Percentiles rank a stretch among this genome's conserved stretches.
phyloP scores from a whole-genome alignment of 192 early-diverging fungal species.

The Thamnidium elegans region DNA sequence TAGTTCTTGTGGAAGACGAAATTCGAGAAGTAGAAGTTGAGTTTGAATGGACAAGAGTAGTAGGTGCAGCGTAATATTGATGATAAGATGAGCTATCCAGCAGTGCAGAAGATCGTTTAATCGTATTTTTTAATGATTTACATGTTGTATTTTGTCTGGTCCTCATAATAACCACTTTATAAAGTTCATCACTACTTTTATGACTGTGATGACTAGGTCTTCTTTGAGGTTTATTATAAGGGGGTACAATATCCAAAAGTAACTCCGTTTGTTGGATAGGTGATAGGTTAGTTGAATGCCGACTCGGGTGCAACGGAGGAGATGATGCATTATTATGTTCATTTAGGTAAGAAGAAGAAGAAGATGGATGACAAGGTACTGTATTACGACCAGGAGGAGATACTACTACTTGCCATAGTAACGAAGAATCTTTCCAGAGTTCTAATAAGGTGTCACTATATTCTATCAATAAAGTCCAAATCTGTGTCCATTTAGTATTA shows the following conservation, averaged over 20 bases:
- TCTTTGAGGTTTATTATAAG: not conserved
- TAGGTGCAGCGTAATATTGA: not conserved
- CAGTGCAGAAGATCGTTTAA: no score
- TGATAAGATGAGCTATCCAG: not conserved
- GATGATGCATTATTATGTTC: no score
- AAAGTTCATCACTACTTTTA: not conserved
- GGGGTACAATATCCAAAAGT: slow-evolving; percentile 11
- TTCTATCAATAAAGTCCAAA: slow-evolving; percentile 30
- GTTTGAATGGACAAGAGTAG: not conserved
- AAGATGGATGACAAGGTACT: slow-evolving; percentile 12
- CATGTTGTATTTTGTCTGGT: not conserved
- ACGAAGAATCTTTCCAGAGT: slow-evolving; percentile 6
- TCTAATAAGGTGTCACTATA: slow-evolving; percentile 9
- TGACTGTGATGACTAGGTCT: not conserved
- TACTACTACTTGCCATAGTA: not conserved
- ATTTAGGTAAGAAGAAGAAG: not conserved
- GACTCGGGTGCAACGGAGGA: slow-evolving; percentile 10
- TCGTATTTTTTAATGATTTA: no score
- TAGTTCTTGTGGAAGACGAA: not conserved
- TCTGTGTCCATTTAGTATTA: slow-evolving; percentile 27
- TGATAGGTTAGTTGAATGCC: slow-evolving; percentile 15
- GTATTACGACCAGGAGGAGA: not conserved
- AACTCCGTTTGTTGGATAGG: slow-evolving; percentile 10
- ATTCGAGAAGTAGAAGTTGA: not conserved
- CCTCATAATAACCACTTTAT: slow-evolving; percentile 3